Evolutionary conservation across 2,329 filamentous ascomycete genomes (phyloP).

Genomic region (Byssothecium circinans): DNA sequence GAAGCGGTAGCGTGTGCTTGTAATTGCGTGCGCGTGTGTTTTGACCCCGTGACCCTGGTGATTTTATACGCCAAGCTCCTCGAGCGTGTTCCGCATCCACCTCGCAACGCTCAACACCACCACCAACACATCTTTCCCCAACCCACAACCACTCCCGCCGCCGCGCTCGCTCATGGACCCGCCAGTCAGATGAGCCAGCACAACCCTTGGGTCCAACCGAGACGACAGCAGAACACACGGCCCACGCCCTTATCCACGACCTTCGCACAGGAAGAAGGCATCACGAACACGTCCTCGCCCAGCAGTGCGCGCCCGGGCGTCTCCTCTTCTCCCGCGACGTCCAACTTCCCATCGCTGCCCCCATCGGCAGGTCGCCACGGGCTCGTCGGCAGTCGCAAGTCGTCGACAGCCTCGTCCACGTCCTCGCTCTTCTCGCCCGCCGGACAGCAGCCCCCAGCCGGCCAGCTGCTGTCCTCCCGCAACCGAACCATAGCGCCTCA

Average conservation of each 20-base stretch:
- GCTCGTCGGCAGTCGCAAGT: conserved; percentile 44
- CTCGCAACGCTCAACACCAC: background rate
- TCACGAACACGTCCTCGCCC: conserved; percentile 50
- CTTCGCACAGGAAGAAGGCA: conserved; percentile 48
- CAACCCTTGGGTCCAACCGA: conserved; percentile 60
- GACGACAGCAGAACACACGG: conserved; percentile 52
- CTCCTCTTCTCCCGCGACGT: conserved; percentile 55
- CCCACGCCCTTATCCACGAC: conserved; percentile 60
- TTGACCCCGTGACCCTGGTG: background rate
- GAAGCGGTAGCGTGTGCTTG: no score
- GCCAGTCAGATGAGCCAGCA: conserved; percentile 54
- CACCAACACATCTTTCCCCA: conserved; percentile 14
- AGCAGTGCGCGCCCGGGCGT: conserved; percentile 55
- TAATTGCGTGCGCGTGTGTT: no score
- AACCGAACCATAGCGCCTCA: conserved; percentile 59
- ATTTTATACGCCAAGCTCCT: background rate
- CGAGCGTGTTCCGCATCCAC: background rate
- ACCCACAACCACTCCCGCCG: conserved; percentile 24
- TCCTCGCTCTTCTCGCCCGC: conserved; percentile 58
- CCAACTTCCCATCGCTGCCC: conserved; percentile 57
- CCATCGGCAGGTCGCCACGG: conserved; percentile 42
- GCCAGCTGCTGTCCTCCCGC: conserved; percentile 59
- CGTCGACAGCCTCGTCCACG: conserved; percentile 56
- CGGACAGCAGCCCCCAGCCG: conserved; percentile 57
- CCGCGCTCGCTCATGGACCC: conserved; percentile 46